Percentiles rank a stretch among this genome's conserved stretches.
Conservation (phyloP, 2,329 filamentous ascomycete genomes). For the Paecilomyces fulvus region DNA sequence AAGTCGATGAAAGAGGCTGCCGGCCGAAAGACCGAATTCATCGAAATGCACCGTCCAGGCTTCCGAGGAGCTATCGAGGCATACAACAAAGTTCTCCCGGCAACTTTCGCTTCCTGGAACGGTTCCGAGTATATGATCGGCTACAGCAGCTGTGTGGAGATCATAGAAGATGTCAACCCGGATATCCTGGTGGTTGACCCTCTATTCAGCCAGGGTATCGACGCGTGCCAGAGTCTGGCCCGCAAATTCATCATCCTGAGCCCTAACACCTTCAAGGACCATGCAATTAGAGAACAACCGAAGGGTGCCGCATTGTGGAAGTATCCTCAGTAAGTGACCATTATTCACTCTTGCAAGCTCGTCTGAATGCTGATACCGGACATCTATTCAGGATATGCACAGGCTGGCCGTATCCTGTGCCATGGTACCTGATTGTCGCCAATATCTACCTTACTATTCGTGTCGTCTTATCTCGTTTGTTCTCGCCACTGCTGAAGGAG, state of each 20-base stretch:
- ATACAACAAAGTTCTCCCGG: conserved; percentile 8
- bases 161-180: conserved; percentile 27
- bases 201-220: conserved; percentile 31
- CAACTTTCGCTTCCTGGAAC: conserved; percentile 18
- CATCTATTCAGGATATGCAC: conserved; percentile 26
- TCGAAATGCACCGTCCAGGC: conserved; percentile 10
- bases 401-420: conserved; percentile 36
- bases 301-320: conserved; percentile 23
- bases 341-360: background rate
- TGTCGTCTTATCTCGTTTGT: conserved; percentile 11
- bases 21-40: background rate
- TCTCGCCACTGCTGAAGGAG: conserved; percentile 10
- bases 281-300: conserved; percentile 17
- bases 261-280: conserved; percentile 38
- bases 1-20: conserved; percentile 12
- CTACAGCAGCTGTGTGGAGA: conserved; percentile 22
- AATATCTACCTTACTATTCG: conserved; percentile 33
- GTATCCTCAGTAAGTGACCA: conserved; percentile 9
- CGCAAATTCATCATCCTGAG: conserved; percentile 29
- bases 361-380: background rate
- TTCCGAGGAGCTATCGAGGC: conserved; percentile 18
- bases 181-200: conserved; percentile 32
- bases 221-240: conserved; percentile 28
- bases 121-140: conserved; percentile 29
- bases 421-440: conserved; percentile 28